phyloP scores from a whole-genome alignment of 1,284 basidiomycete genomes.

The Ganoderma lingzhi region DNA sequence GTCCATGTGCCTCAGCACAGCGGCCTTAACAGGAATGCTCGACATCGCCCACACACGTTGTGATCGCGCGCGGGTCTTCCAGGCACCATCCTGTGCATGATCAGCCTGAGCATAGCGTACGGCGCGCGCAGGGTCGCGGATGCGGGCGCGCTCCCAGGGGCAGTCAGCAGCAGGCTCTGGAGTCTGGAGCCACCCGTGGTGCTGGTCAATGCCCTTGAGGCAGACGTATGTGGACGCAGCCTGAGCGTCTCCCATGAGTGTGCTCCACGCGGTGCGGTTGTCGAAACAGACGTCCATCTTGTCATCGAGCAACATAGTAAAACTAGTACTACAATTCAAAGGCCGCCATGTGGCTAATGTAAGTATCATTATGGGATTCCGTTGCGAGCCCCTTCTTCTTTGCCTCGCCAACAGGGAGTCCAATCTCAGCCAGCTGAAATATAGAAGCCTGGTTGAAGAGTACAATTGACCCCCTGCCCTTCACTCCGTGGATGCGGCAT shows the following conservation, averaged over 20 bases:
- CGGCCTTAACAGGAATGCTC: background rate
- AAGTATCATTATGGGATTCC: no score
- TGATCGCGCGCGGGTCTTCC: background rate
- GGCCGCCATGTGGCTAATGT: no score
- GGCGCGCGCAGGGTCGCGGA: constrained; percentile 53
- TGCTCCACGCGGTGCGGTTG: constrained; percentile 95
- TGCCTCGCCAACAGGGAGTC: no score
- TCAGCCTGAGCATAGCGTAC: constrained; percentile 82
- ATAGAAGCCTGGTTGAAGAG: no score
- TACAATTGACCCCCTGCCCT: no score
- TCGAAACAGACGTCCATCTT: constrained; percentile 99
- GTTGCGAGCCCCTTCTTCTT: no score
- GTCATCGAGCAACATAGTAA: no score
- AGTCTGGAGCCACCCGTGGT: constrained; percentile 99
- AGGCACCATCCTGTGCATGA: constrained; percentile 98
- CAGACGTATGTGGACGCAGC: constrained; percentile 83
- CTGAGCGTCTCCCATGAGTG: constrained; percentile 59
- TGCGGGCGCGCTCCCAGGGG: constrained; percentile 62
- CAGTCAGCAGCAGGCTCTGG: constrained; percentile 90
- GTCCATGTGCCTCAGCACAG: constrained; percentile 17
- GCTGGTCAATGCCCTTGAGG: constrained; percentile 97
- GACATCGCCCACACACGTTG: constrained; percentile 13
- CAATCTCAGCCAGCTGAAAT: no score
- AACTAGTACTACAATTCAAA: no score
- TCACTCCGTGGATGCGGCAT: no score